phyloP scores from a whole-genome alignment of 192 early-diverging fungal species.

The Backusella mclennaniae region DNA sequence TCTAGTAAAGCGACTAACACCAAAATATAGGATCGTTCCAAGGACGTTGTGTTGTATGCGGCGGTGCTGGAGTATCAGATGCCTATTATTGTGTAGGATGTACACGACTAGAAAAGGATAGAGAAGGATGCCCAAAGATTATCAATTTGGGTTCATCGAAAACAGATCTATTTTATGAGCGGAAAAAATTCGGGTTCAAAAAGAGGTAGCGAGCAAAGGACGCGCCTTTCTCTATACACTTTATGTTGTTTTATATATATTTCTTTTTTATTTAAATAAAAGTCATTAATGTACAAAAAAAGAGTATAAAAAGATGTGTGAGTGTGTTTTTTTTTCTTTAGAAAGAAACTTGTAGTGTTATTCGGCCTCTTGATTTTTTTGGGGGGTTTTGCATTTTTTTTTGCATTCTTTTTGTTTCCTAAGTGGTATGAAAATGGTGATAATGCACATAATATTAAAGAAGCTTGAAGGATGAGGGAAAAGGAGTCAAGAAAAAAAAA shows the following conservation, averaged over 20 bases:
- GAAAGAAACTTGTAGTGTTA: background rate
- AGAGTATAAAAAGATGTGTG: background rate
- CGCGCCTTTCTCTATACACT: background rate
- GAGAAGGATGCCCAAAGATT: constrained; percentile 98
- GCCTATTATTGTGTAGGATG: constrained; percentile 95
- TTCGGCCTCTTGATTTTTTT: too few relatives aligned
- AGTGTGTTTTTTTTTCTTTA: background rate
- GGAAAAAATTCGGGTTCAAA: constrained; percentile 89
- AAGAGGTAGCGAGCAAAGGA: constrained; percentile 42
- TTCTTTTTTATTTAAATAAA: background rate
- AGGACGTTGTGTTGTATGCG: constrained; percentile 91
- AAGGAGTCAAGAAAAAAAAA: background rate
- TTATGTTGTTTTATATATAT: background rate
- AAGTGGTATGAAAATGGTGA: background rate
- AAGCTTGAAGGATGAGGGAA: background rate
- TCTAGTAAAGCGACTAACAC: constrained; percentile 42
- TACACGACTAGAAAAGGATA: constrained; percentile 88
- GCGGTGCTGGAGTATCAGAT: constrained; percentile 84
- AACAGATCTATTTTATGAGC: constrained; percentile 88
- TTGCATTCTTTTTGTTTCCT: background rate
- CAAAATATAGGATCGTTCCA: constrained; percentile 68
- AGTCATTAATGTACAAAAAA: background rate
- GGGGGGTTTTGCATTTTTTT: background rate
- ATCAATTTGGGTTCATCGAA: constrained; percentile 93
- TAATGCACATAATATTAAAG: background rate